Percentiles rank a stretch among this genome's conserved stretches.
Conservation (phyloP, 2,329 filamentous ascomycete species). For the Exophiala oligosperma region DNA sequence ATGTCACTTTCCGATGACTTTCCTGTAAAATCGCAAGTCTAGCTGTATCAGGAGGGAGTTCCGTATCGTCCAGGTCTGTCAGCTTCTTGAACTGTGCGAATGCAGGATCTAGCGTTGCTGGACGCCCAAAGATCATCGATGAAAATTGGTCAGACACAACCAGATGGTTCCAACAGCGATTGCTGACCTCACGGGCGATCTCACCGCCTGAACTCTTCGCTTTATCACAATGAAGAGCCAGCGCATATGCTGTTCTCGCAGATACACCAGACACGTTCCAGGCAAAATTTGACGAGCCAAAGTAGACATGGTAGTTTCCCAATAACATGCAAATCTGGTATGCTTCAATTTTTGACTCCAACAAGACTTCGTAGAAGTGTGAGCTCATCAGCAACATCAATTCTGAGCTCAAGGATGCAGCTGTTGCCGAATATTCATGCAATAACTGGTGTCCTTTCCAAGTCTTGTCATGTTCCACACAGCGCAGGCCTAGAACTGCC, state of each 20-base stretch:
- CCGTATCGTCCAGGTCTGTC: slow-evolving; percentile 9
- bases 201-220: slow-evolving; percentile 3
- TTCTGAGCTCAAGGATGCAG: slow-evolving; percentile 1
- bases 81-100: slow-evolving; percentile 13
- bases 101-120: slow-evolving; percentile 10
- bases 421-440: slow-evolving; percentile 6
- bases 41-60: slow-evolving; percentile 5
- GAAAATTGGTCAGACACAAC: slow-evolving; percentile 34
- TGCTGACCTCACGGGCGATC: slow-evolving; percentile 30
- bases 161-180: slow-evolving; percentile 35
- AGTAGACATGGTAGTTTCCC: slow-evolving; percentile 24
- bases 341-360: slow-evolving; percentile 26
- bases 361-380: slow-evolving; percentile 16
- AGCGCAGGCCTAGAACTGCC: slow-evolving; percentile 8
- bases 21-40: neutral
- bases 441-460: slow-evolving; percentile 13
- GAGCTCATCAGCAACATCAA: slow-evolving; percentile 10
- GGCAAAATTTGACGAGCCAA: slow-evolving; percentile 27
- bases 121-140: slow-evolving; percentile 31
- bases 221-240: slow-evolving; percentile 25
- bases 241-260: slow-evolving; percentile 26
- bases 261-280: slow-evolving; percentile 28
- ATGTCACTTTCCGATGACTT: neutral
- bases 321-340: slow-evolving; percentile 27
- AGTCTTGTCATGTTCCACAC: slow-evolving; percentile 12